Conservation (phyloP, 1,284 basidiomycete genomes). For the Heterobasidion annosum region DNA sequence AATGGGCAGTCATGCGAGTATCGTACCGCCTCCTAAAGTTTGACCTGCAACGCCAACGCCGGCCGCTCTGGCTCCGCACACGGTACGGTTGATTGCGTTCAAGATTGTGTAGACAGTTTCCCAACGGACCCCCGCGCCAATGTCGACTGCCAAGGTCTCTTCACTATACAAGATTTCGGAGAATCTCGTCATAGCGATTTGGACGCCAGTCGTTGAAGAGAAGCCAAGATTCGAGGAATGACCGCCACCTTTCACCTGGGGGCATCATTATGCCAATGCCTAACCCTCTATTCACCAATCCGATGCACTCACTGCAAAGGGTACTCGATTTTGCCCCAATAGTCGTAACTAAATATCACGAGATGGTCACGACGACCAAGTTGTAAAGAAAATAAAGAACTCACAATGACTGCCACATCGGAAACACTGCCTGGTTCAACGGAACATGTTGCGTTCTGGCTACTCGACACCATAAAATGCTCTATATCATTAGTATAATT, state of each 20-base stretch:
- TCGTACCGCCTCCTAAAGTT: constrained; percentile 15
- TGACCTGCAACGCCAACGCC: constrained; percentile 20
- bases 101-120: constrained; percentile 19
- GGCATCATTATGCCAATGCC: not conserved
- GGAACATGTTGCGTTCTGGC: constrained; percentile 32
- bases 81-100: constrained; percentile 12
- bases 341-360: constrained; percentile 2
- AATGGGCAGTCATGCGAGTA: not conserved
- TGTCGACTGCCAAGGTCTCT: constrained; percentile 8
- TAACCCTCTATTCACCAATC: not conserved
- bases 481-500: constrained; percentile 29
- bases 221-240: constrained; percentile 14
- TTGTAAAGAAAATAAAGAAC: not conserved
- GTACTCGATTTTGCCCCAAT: constrained; percentile 1
- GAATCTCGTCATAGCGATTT: constrained; percentile 19
- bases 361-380: not conserved
- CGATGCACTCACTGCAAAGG: constrained; percentile 4
- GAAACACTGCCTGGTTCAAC: constrained; percentile 41
- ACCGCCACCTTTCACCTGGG: constrained; percentile 10
- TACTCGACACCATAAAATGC: constrained; percentile 38
- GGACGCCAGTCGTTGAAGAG: constrained; percentile 21
- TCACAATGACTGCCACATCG: constrained; percentile 36
- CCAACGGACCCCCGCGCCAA: constrained; percentile 21
- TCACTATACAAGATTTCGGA: constrained; percentile 10
- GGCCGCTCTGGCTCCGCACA: constrained; percentile 17